Conservation (phyloP, 495 filamentous ascomycete genomes). For the Letharia lupina region DNA sequence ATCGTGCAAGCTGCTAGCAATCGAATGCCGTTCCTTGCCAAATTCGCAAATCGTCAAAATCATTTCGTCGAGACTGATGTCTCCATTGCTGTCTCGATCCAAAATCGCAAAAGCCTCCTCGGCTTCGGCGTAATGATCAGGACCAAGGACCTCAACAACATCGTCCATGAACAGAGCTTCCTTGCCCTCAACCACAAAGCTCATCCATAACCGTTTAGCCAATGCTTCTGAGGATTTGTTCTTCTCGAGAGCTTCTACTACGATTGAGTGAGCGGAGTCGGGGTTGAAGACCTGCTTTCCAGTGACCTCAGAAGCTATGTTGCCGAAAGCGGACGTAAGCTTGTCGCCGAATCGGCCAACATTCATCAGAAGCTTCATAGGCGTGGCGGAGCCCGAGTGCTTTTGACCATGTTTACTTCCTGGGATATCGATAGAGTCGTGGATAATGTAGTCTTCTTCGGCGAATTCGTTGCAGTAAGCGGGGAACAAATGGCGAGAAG, state of each 20-base stretch:
- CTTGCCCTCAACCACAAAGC: slow-evolving; percentile 84
- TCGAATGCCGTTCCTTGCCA: slow-evolving; percentile 72
- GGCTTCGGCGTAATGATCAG: slow-evolving; percentile 59
- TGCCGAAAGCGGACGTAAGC: slow-evolving; percentile 84
- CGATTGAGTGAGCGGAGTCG: slow-evolving; percentile 76
- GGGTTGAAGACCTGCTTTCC: slow-evolving; percentile 93
- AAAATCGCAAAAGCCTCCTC: slow-evolving; percentile 72
- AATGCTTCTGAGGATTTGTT: slow-evolving; percentile 75
- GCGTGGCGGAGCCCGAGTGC: slow-evolving; percentile 55
- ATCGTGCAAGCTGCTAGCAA: slow-evolving; percentile 89
- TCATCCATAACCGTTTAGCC: slow-evolving; percentile 93
- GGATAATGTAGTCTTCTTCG: slow-evolving; percentile 86
- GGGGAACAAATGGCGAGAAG: slow-evolving; percentile 78
- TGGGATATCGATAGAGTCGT: slow-evolving; percentile 55
- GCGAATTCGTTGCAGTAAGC: slow-evolving; percentile 83
- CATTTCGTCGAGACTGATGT: slow-evolving; percentile 93
- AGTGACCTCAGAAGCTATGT: slow-evolving; percentile 86
- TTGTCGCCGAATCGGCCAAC: slow-evolving; percentile 83
- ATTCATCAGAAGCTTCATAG: slow-evolving; percentile 67
- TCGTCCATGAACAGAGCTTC: slow-evolving; percentile 74
- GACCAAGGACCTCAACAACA: slow-evolving; percentile 77
- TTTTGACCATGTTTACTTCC: slow-evolving; percentile 29
- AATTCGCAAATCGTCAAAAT: slow-evolving; percentile 76
- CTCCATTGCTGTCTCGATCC: slow-evolving; percentile 84
- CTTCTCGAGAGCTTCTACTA: slow-evolving; percentile 81